Base-by-base conservation (phyloP, 169 alveolate genomes). In the Neospora caninum region DNA sequence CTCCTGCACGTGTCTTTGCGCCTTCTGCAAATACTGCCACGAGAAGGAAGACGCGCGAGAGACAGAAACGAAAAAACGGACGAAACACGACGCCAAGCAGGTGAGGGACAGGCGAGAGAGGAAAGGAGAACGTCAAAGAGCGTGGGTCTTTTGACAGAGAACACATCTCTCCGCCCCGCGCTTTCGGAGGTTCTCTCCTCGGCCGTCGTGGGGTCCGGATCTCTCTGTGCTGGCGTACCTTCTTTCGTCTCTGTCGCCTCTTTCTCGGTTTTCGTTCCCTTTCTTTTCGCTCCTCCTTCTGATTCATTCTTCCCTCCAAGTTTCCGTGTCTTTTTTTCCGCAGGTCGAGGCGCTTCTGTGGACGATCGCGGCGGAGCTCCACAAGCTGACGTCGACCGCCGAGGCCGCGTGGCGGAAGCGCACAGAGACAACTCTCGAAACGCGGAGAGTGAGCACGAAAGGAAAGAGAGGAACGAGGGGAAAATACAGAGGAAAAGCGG, bases 281-380 rank as follows among this genome's bases (percentile, higher is more conserved):
- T 13, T 49, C 58, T 49, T 49, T 49, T 4, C 13, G 58, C 13
- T 49, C 13, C n/a, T 73, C 20, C 45, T 22, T 13, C 7, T n/a
- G 39, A 7, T 22, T 1, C 42, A 2, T n/a, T 41, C 20, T 13
- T 73, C 13, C 42, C 20, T 36, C 7, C 39, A 13, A 7, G 13
- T 73, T 31, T 73, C 42, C n/a, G 16, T 10, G 10, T n/a, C 20
- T 18, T 31, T 27, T 34, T 73, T 9, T n/a, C 34, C 18, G 1
- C 84, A 73, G 84, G 25, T 73, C 43, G 84, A 73, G 25, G 84
- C 39, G 84, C 84, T 73, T 41, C 84, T 73, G 49, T 73, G 84
- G 84, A n/a, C 45, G n/a, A 22, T 73, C 42, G 84, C 84, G 39
- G 42, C 84, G 43, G 84, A 73, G 43, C 39, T 73, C 45, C 2